Conservation (phyloP, 768 basidiomycete genomes). For the Daedaleopsis nitida region DNA sequence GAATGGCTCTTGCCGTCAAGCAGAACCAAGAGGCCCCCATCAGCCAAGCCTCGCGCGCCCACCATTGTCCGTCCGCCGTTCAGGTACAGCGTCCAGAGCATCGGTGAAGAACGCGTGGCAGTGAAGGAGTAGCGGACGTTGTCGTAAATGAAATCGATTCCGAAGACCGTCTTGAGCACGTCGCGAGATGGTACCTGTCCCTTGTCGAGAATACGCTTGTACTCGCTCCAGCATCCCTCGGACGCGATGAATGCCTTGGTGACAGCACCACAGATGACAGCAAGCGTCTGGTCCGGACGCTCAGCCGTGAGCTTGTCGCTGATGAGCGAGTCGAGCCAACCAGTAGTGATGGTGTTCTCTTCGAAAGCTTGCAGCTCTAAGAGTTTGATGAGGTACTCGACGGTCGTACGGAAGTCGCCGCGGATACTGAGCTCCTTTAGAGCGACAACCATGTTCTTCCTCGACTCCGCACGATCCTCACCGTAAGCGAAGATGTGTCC, state of each 20-base stretch:
- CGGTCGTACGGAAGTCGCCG: conserved; percentile 97
- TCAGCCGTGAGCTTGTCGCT: conserved; percentile 97
- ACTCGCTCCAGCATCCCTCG: conserved; percentile 88
- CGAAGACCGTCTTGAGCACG: conserved; percentile 94
- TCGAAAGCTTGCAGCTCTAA: conserved; percentile 95
- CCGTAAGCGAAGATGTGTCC: conserved; percentile 99
- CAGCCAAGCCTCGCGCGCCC: conserved; percentile 89
- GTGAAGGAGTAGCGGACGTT: conserved; percentile 95
- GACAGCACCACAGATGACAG: conserved; percentile 95
- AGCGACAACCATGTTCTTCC: conserved; percentile 99
- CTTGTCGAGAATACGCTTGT: conserved; percentile 95
- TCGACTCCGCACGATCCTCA: conserved; percentile 89
- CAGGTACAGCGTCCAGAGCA: conserved; percentile 91
- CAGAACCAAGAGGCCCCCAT: conserved; percentile 90
- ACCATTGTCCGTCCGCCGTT: conserved; percentile 94
- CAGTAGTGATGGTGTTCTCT: conserved; percentile 97
- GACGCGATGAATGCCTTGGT: conserved; percentile 92
- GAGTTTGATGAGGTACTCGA: conserved; percentile 98
- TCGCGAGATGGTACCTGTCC: conserved; percentile 97
- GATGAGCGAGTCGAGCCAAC: conserved; percentile 97
- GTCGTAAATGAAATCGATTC: conserved; percentile 97
- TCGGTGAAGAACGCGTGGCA: conserved; percentile 85
- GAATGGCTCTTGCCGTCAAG: conserved; percentile 96
- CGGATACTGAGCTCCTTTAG: conserved; percentile 98
- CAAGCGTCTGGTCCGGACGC: conserved; percentile 88